These are phyloP conservation scores for Juglanconis juglandina DNA, from an alignment of 2,329 filamentous ascomycete species.

Conservation along the genomic window DNA sequence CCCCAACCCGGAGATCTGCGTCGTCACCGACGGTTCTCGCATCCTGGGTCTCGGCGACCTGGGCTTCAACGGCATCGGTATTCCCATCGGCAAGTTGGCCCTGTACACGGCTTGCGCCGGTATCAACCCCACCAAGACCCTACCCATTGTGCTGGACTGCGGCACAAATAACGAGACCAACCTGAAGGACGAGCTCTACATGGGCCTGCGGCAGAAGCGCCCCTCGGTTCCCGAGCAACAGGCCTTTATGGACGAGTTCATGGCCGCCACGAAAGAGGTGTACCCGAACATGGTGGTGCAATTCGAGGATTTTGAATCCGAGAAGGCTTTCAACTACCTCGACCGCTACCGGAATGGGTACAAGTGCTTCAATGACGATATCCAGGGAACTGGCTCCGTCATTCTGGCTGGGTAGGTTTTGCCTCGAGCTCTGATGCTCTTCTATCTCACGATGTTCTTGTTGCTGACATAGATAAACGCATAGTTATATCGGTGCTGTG, in stretches of 20 bases:
- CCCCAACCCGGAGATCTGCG: constrained; percentile 85
- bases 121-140: constrained; percentile 84
- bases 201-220: constrained; percentile 83
- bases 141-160: constrained; percentile 64
- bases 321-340: constrained; percentile 85
- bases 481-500: constrained; percentile 64
- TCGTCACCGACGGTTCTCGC: constrained; percentile 92
- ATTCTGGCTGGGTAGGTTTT: constrained; percentile 73
- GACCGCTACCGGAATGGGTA: constrained; percentile 84
- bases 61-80: constrained; percentile 95
- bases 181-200: constrained; percentile 72
- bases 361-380: constrained; percentile 98
- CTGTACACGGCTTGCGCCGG: constrained; percentile 95
- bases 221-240: constrained; percentile 73
- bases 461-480: not conserved
- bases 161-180: constrained; percentile 66
- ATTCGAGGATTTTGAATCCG: constrained; percentile 96
- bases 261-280: constrained; percentile 80
- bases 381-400: constrained; percentile 95
- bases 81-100: constrained; percentile 91
- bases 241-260: constrained; percentile 96
- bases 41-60: constrained; percentile 91
- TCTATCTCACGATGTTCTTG: too few relatives aligned
- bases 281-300: constrained; percentile 72
- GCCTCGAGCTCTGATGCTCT: too few relatives aligned